These are phyloP conservation scores for Trametes elegans DNA, from an alignment of 768 basidiomycete species.

Conservation along the genomic window DNA sequence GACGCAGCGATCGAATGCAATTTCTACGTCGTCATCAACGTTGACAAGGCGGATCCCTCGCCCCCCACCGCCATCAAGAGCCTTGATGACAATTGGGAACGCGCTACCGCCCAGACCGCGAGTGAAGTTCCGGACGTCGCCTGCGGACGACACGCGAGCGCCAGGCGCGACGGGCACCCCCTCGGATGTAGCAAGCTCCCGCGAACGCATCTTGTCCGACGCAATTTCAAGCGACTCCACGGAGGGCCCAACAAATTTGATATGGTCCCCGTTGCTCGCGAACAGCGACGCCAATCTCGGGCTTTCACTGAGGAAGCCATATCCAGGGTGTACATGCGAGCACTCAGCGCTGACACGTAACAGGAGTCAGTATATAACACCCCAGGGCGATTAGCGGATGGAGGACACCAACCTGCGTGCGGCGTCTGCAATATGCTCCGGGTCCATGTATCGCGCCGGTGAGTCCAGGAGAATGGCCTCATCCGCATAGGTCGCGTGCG, in stretches of 20 bases:
- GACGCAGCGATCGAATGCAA: slow-evolving; percentile 9
- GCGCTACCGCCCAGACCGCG: slow-evolving; percentile 22
- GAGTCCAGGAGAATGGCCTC: slow-evolving; percentile 23
- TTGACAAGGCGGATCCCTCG: slow-evolving; percentile 28
- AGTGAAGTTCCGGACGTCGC: slow-evolving; percentile 26
- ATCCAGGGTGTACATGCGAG: slow-evolving; percentile 32
- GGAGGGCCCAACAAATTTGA: slow-evolving; percentile 30
- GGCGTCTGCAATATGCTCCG: slow-evolving; percentile 23
- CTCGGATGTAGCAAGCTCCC: slow-evolving; percentile 27
- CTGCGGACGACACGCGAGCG: slow-evolving; percentile 20
- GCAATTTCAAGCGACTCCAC: slow-evolving; percentile 23
- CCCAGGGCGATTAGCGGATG: no score
- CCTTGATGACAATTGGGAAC: slow-evolving; percentile 36
- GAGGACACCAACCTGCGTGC: slow-evolving; percentile 9
- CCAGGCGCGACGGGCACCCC: slow-evolving; percentile 35
- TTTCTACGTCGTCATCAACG: not conserved
- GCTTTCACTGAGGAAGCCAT: slow-evolving; percentile 32
- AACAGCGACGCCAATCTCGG: slow-evolving; percentile 28
- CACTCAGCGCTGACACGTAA: slow-evolving; percentile 1
- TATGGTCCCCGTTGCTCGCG: not conserved
- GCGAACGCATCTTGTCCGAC: slow-evolving; percentile 27
- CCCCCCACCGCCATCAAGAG: slow-evolving; percentile 36
- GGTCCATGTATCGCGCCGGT: slow-evolving; percentile 15
- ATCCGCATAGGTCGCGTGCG: slow-evolving; percentile 28
- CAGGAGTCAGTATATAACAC: no score